Base-by-base conservation (phyloP, 129 eudicot species). In the Gnaphalium uliginosum region DNA sequence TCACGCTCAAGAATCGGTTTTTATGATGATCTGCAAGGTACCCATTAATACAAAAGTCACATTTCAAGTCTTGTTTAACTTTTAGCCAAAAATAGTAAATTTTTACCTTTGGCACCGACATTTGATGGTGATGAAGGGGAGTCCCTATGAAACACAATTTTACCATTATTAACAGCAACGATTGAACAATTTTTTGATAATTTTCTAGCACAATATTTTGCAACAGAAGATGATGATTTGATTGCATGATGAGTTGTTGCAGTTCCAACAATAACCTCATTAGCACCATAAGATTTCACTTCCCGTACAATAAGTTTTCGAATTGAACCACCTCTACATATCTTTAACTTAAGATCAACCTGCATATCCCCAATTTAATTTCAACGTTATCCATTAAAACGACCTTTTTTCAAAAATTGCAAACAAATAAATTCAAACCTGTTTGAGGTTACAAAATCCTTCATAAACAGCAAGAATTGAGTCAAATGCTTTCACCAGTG, bases 341-440 rank as follows among this genome's bases (percentile, higher is more conserved):
- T 89, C 87, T 94, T 94, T 60, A 94, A 89, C 85, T 94, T 94
- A 66, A 94, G 92, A 83, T 94, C 99, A 59, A 94, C 96, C 99
- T 94, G 73, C 41, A 82, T 81, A 32, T 64, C 43, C 72, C 9
- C 10, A 57, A 41, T 24, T 54, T 13, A 24, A n/a, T 26, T 41
- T 41, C 60, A 66, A 23, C 23, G 11, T 54, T 53, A 13, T 66
- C 71, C 71, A 23, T 17, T 7, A 18, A 37, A 57, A 57, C 3
- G 8, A 3, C 8, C 24, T 63, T 6, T 30, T 39, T 75, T 22
- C 6, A 13, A 4, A 63, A 17, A 23, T 25, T 60, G 11, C 33
- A 32, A 43, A 58, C 3, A 6, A 60, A 21, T 23, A 39, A 22
- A 59, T 41, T 10, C 15, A 65, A 11, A 94, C 99, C 96, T 94